These are phyloP conservation scores for Prunus mume DNA, from an alignment of 306 rosid genomes.

Conservation along the genomic window DNA sequence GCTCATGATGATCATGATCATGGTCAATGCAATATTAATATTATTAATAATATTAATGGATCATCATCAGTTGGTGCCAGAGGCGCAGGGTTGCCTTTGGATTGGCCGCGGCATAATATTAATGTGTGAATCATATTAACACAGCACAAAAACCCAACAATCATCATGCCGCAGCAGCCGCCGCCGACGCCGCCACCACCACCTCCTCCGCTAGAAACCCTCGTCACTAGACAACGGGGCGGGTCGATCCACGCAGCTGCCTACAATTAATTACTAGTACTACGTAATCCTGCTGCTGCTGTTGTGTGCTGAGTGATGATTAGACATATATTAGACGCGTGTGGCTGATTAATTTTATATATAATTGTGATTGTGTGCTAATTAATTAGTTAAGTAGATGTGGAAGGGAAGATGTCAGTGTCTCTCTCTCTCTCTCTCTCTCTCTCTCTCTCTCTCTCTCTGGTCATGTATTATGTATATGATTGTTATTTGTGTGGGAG, in stretches of 20 bases:
- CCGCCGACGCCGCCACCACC: background rate
- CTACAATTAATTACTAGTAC: background rate
- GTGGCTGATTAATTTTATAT: too few relatives aligned
- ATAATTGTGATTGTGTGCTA: too few relatives aligned
- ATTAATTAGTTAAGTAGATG: too few relatives aligned
- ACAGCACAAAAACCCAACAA: too few relatives aligned
- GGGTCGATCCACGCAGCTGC: too few relatives aligned
- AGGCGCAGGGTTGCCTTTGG: background rate
- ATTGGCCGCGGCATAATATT: background rate
- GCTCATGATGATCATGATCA: background rate
- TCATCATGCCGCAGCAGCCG: background rate
- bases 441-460: too few relatives aligned
- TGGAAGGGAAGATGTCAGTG: too few relatives aligned
- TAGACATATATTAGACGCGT: too few relatives aligned
- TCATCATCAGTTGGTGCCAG: background rate
- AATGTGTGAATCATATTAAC: too few relatives aligned
- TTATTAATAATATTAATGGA: background rate
- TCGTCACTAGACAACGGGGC: background rate
- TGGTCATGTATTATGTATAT: background rate
- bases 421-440: too few relatives aligned
- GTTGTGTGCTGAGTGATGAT: too few relatives aligned
- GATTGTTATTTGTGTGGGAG: too few relatives aligned
- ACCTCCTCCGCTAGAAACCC: slow-evolving; percentile 8
- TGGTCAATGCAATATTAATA: background rate
- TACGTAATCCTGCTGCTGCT: background rate